A percentile compares a stretch with the other conserved stretches of the same genome.
phyloP scores from a whole-genome alignment of 495 filamentous ascomycete genomes.

The Glutinoglossum americanum region DNA sequence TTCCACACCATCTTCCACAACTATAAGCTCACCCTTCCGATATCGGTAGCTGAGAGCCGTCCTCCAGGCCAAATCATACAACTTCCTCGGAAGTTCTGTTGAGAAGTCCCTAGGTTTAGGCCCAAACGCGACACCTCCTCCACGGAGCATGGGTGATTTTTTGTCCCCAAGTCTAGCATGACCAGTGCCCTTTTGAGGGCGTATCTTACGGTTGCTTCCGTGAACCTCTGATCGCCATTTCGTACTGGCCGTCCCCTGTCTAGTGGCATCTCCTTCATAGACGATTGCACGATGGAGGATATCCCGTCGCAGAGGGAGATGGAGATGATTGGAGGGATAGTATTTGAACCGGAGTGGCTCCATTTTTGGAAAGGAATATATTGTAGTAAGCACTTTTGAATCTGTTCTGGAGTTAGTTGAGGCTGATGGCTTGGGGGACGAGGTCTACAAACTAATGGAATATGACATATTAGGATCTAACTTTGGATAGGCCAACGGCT shows the following conservation, averaged over 20 bases:
- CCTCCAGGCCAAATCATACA: constrained; percentile 92
- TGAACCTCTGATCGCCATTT: constrained; percentile 72
- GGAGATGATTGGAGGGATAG: constrained; percentile 62
- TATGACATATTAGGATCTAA: background rate
- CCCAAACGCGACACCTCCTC: constrained; percentile 72
- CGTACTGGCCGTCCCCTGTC: constrained; percentile 67
- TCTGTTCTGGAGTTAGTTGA: constrained; percentile 14
- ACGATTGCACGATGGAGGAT: constrained; percentile 82
- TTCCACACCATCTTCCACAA: constrained; percentile 53
- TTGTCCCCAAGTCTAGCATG: constrained; percentile 55
- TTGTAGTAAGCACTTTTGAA: constrained; percentile 48
- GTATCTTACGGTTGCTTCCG: constrained; percentile 56
- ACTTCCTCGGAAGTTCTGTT: constrained; percentile 61
- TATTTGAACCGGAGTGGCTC: constrained; percentile 60
- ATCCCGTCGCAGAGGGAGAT: constrained; percentile 72
- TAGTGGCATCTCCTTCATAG: constrained; percentile 77
- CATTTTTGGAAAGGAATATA: constrained; percentile 78
- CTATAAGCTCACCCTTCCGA: constrained; percentile 60
- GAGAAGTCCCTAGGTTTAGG: constrained; percentile 79
- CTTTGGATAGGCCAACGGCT: background rate
- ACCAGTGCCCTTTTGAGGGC: constrained; percentile 70
- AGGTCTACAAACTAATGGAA: background rate
- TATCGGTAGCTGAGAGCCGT: constrained; percentile 86
- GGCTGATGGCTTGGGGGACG: background rate
- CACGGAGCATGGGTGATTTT: constrained; percentile 62